Evolutionary conservation across 371 early-diverging fungal species (phyloP), one percentile per base, ranked within the genome.

Genomic region (Mucor plumbeus): DNA sequence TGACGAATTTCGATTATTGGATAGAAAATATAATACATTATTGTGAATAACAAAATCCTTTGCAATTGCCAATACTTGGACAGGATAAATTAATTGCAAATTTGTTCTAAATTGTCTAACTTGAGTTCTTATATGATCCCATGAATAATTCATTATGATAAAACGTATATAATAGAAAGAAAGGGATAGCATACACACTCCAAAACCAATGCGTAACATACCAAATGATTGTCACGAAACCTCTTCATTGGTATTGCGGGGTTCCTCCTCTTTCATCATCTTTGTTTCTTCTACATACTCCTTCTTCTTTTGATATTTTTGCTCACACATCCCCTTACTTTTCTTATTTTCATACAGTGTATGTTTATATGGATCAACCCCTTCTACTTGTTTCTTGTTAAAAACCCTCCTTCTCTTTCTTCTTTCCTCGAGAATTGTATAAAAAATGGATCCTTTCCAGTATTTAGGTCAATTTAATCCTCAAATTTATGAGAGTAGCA

Each of bases 61-160:
- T 61, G 85, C 76, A 34, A 77, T 82, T 3, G 80, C 63, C 15
- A 80, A 67, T 5, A 82, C 72, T 48, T 73, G 75, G 10, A 64
- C 55, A 21, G 75, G 70, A 19, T 70, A 74, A 6, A 66, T 53
- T 17, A 77, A 61, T 31, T 82, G 83, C 26, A 81, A 75, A 10
- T 77, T 67, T 1, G 83, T 64, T 48, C 86, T 79, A 67, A 87
- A 85, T 11, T 82, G 76, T 40, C 86, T 81, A 10, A 90, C 87
- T 76, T 85, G 84, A 57, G 64, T 81, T 54, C 87, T 80, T 61
- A 87, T 80, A 54, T 79, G 75, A 57, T 90, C 88, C 90, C 90
- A 90, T 39, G 81, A 79, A 56, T 70, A 73, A 31, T 44, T 63
- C 72, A 76, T 80, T 61, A 50, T 48, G 10, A 38, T 38, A 38